These are phyloP conservation scores for Puccinia polysora DNA, from an alignment of 1,284 basidiomycete species.

Conservation along the genomic window DNA sequence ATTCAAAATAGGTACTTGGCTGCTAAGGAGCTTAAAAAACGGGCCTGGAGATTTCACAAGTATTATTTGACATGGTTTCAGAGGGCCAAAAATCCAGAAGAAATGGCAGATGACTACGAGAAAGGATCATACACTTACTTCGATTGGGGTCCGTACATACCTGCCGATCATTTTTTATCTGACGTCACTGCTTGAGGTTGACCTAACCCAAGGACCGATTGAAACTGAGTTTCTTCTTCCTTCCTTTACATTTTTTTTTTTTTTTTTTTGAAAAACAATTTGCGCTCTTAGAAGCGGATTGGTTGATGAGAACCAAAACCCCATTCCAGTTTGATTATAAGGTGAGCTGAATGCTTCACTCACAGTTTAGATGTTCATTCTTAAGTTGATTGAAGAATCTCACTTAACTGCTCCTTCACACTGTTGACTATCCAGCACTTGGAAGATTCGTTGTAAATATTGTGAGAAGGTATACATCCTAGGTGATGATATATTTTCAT, in stretches of 20 bases:
- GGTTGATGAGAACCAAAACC: conserved; percentile 43
- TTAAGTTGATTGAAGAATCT: neutral
- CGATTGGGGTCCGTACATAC: conserved; percentile 50
- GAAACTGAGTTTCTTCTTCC: too few species aligned
- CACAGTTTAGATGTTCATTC: neutral
- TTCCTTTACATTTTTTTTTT: neutral
- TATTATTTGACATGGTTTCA: conserved; percentile 99
- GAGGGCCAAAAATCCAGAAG: conserved; percentile 95
- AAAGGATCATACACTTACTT: conserved; percentile 69
- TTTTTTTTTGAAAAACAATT: neutral
- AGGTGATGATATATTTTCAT: too few species aligned
- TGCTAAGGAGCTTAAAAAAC: conserved; percentile 92
- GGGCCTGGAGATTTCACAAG: conserved; percentile 98
- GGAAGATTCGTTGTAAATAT: conserved; percentile 16
- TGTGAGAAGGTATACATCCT: too few species aligned
- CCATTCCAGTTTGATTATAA: conserved; percentile 44
- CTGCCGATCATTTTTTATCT: neutral
- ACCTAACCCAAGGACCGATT: too few species aligned
- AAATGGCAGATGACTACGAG: conserved; percentile 98
- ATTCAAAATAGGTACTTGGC: conserved; percentile 70
- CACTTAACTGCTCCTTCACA: too few species aligned
- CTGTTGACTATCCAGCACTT: conserved; percentile 17
- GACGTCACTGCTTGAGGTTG: too few species aligned
- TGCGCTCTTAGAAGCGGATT: conserved; percentile 34
- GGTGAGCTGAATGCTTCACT: neutral